These are phyloP conservation scores for Acanthamoeba royreba DNA, from an alignment of 208 protist species.

Conservation along the genomic window DNA sequence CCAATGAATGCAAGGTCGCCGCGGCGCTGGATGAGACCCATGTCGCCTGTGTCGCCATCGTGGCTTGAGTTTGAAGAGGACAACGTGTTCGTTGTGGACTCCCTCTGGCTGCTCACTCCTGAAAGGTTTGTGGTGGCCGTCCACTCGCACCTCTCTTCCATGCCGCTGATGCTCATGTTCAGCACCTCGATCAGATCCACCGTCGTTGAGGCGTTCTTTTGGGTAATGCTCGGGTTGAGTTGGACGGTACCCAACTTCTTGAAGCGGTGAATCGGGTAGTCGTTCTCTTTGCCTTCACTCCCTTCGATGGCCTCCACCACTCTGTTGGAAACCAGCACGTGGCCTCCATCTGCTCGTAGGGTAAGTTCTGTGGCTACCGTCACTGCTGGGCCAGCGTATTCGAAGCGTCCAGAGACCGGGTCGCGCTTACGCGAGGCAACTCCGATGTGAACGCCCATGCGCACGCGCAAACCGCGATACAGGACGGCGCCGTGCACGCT, in stretches of 20 bases:
- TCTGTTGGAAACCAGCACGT: constrained; percentile 44
- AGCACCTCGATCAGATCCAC: neutral
- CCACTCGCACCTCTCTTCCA: too few relatives aligned
- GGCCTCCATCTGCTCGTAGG: constrained; percentile 45
- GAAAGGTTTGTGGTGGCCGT: too few relatives aligned
- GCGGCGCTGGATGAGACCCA: neutral
- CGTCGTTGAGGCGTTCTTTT: neutral
- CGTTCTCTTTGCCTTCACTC: neutral
- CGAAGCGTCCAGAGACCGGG: constrained; percentile 46
- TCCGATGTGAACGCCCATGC: constrained; percentile 60
- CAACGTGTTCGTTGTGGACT: too few relatives aligned
- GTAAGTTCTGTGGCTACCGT: constrained; percentile 57
- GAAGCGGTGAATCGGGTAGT: neutral
- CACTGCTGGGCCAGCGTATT: constrained; percentile 67
- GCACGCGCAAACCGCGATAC: constrained; percentile 56
- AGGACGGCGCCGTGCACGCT: neutral
- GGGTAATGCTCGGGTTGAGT: neutral
- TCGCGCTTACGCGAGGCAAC: constrained; percentile 46
- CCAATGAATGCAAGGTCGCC: neutral
- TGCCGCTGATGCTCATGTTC: neutral
- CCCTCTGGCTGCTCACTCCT: too few relatives aligned
- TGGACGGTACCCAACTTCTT: neutral
- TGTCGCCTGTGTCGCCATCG: neutral
- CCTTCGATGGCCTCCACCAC: neutral
- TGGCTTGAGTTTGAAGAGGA: too few relatives aligned